Conservation (phyloP, 2,329 filamentous ascomycete species). For the Exophiala sp. region DNA sequence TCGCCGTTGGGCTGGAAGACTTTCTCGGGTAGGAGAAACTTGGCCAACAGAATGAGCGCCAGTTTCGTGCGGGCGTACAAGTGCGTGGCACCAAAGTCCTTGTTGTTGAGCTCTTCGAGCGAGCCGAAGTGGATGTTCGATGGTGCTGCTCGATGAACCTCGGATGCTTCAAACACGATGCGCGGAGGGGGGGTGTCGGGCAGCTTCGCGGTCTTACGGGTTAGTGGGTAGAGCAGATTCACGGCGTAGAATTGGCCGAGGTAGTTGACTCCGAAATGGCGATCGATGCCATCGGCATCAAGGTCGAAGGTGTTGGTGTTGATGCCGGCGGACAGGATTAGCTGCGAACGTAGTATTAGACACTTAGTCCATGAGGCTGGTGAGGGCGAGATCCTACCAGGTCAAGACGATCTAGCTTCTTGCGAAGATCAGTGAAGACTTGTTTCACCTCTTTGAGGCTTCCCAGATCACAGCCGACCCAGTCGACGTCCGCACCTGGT, state of each 20-base stretch:
- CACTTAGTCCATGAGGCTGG: not conserved
- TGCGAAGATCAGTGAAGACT: conserved; percentile 37
- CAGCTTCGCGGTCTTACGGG: conserved; percentile 41
- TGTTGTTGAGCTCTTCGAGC: conserved; percentile 44
- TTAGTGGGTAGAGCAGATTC: conserved; percentile 43
- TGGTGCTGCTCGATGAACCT: conserved; percentile 41
- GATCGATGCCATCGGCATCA: conserved; percentile 38
- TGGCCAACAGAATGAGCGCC: conserved; percentile 43
- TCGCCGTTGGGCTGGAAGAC: conserved; percentile 45
- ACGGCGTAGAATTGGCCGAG: conserved; percentile 44
- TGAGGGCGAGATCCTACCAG: conserved; percentile 26
- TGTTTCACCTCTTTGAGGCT: conserved; percentile 37
- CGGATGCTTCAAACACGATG: conserved; percentile 43
- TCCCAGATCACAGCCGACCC: conserved; percentile 43
- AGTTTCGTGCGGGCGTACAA: conserved; percentile 44
- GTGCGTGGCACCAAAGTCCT: conserved; percentile 33
- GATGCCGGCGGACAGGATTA: conserved; percentile 45
- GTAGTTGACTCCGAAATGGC: conserved; percentile 44
- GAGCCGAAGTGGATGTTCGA: conserved; percentile 38
- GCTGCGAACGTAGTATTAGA: conserved; percentile 16
- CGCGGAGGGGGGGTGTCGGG: conserved; percentile 36
- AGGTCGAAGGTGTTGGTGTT: conserved; percentile 41
- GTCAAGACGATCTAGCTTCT: conserved; percentile 40
- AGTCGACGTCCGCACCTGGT: conserved; percentile 35
- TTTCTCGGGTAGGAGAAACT: conserved; percentile 40